Evolutionary conservation across 2,329 filamentous ascomycete genomes (phyloP).

Genomic region (Endoconidiophora laricicola): DNA sequence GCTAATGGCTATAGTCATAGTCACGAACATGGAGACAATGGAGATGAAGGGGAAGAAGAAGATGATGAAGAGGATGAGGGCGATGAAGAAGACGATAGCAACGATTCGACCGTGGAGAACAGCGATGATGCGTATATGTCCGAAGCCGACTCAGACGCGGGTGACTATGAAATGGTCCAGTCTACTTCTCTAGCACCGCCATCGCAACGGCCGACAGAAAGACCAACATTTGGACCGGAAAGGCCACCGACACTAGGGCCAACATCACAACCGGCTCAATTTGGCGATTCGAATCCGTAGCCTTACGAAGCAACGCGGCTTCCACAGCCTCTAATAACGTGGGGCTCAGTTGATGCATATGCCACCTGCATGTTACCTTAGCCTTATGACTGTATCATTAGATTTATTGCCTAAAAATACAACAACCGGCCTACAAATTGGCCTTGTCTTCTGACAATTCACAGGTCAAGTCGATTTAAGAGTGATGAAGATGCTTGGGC

Average conservation of each 20-base stretch:
- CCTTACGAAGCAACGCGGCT: too few species aligned
- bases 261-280: neutral
- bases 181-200: neutral
- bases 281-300: neutral
- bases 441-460: too few species aligned
- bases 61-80: neutral
- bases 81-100: slow-evolving; percentile 2
- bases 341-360: too few species aligned
- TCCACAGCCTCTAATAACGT: too few species aligned
- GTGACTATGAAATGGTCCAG: neutral
- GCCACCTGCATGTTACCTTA: too few species aligned
- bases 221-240: slow-evolving; percentile 10
- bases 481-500: too few species aligned
- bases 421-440: too few species aligned
- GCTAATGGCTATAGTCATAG: slow-evolving; percentile 1
- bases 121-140: slow-evolving; percentile 8
- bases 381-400: too few species aligned
- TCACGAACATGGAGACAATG: neutral
- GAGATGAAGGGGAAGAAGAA: neutral
- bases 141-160: slow-evolving; percentile 7
- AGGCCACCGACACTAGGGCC: slow-evolving; percentile 16
- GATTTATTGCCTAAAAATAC: too few species aligned
- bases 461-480: too few species aligned
- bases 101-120: slow-evolving; percentile 1
- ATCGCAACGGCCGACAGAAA: slow-evolving; percentile 1